Conservation (phyloP, 331 rosid species). For the Quercus tomentella region DNA sequence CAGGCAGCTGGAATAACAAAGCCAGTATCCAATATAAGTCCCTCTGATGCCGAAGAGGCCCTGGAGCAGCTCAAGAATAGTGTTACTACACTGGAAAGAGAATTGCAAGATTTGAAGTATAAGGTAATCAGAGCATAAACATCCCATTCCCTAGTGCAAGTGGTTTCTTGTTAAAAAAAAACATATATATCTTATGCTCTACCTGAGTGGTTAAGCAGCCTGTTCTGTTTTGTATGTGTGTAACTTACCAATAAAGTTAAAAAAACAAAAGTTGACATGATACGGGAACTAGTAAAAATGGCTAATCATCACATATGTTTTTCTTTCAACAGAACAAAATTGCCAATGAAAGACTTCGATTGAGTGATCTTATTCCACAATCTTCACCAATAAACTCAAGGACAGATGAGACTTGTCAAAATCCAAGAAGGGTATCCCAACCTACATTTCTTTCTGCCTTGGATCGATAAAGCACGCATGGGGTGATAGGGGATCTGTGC, state of each 20-base stretch:
- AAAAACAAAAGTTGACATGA: background rate
- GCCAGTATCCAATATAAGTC: constrained; percentile 44
- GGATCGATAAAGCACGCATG: constrained; percentile 52
- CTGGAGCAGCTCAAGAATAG: constrained; percentile 51
- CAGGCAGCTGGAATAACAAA: constrained; percentile 85
- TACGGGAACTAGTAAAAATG: background rate
- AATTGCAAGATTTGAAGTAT: constrained; percentile 59
- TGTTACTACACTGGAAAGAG: constrained; percentile 61
- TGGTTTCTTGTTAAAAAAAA: background rate
- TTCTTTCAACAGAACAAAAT: constrained; percentile 55
- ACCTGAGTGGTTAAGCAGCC: background rate
- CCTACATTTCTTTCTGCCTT: constrained; percentile 67
- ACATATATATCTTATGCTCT: background rate
- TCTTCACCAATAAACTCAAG: constrained; percentile 54
- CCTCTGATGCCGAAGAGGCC: constrained; percentile 74
- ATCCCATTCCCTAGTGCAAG: background rate
- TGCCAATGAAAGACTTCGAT: constrained; percentile 54
- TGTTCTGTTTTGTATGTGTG: too few relatives aligned
- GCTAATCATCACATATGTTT: background rate
- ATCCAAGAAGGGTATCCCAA: constrained; percentile 52
- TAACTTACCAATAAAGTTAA: too few relatives aligned
- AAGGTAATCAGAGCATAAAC: constrained; percentile 47
- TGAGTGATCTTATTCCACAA: constrained; percentile 65
- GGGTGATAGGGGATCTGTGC: background rate
- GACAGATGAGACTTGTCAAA: constrained; percentile 46